Base-by-base conservation (phyloP, 768 basidiomycete genomes). In the Russula olivacea region DNA sequence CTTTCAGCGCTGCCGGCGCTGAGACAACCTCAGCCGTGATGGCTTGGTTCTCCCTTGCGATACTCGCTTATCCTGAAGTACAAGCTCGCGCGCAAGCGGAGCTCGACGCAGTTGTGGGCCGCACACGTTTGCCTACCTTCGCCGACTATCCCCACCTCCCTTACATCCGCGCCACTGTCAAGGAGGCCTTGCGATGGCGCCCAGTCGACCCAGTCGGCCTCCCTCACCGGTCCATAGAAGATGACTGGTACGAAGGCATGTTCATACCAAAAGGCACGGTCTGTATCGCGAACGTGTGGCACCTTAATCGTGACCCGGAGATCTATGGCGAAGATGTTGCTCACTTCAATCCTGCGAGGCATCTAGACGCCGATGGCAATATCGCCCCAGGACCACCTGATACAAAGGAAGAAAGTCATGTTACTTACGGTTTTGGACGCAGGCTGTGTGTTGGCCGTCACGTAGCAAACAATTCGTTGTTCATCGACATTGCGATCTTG, bases 161-260 rank as follows among this genome's bases (percentile, higher is more conserved):
- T 23, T 66, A 66, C 50, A 66, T 66, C 17, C 66, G 66, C 7
- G 66, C 63, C 14, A 65, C 65, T 59, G 66, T 65, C 23, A 66
- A 66, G 56, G 63, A 65, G 30, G 58, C 65, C 19, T 36, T 66
- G 23, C 65, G 65, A 38, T 66, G 65, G 65, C 65, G 65, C 15
- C 65, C 65, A 28, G 62, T 66, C 40, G 65, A 64, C 38, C 65
- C 65, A 1, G 47, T 66, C 9, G 65, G 65, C 41, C 53, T 66
- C 15, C 65, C 65, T 12, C 66, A 67, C 50, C 66, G 64, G 12
- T 66, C 65, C 19, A 67, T 66, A 11, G 61, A 68, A 49, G 67
- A 68, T 21, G 67, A 68, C 45, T 61, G 66, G 55, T 68, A 68
- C 32, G 58, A 68, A 48, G 67, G 65, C 38, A 63, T 63, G 58